Percentiles rank a stretch among this genome's conserved stretches.
Conservation (phyloP, 208 protist species). For the Wallacemonas sp. region DNA sequence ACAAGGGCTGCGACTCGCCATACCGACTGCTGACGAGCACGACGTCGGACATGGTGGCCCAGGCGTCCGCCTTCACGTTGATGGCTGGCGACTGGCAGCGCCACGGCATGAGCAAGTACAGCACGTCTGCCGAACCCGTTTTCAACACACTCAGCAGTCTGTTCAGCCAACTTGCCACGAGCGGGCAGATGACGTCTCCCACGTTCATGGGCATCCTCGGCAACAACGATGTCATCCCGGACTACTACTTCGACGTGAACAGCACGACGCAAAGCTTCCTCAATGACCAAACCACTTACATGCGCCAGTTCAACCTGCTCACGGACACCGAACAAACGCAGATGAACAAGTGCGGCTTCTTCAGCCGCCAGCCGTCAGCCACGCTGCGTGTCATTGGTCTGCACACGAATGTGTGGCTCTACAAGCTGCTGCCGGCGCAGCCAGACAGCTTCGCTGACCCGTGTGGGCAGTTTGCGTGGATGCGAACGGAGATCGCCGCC, state of each 20-base stretch:
- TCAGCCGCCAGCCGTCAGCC: conserved; percentile 23
- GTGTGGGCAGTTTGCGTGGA: conserved; percentile 45
- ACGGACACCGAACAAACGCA: conserved; percentile 6
- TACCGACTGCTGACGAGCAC: conserved; percentile 21
- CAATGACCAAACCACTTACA: conserved; percentile 6
- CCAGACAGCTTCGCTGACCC: conserved; percentile 39
- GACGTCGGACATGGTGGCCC: conserved; percentile 17
- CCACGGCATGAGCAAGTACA: conserved; percentile 21
- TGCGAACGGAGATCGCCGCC: conserved; percentile 21
- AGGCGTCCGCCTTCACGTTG: conserved; percentile 20
- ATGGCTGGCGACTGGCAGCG: conserved; percentile 37
- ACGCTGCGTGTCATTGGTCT: conserved; percentile 41
- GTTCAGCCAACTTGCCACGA: conserved; percentile 1
- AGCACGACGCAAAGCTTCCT: conserved; percentile 15
- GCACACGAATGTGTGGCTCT: conserved; percentile 41
- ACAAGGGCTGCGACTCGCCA: conserved; percentile 33
- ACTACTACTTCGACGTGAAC: conserved; percentile 38
- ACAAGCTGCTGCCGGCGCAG: conserved; percentile 21
- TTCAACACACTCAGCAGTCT: conserved; percentile 26
- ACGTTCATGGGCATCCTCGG: conserved; percentile 29
- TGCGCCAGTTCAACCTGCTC: conserved; percentile 25
- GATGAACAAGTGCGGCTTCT: conserved; percentile 37
- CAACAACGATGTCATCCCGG: conserved; percentile 47
- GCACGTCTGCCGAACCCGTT: conserved; percentile 9
- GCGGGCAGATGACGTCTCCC: neutral